Evolutionary conservation across 2,329 filamentous ascomycete species (phyloP).

Genomic region (Pestalotiopsis fici): DNA sequence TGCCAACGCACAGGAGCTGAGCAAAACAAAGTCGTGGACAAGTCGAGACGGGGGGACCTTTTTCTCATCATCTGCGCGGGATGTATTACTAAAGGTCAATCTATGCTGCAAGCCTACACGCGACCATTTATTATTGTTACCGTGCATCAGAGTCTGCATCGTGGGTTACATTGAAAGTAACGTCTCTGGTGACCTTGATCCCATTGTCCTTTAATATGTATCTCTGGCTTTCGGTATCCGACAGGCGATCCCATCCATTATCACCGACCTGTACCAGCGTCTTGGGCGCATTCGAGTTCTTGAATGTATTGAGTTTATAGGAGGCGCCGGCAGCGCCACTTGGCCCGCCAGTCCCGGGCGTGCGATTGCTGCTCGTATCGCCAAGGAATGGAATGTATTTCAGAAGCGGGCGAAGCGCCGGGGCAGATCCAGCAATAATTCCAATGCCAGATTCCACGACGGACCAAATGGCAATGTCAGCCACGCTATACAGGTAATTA

Average conservation of each 20-base stretch:
- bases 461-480: conserved; percentile 1
- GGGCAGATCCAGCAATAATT: not conserved
- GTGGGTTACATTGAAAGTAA: not conserved
- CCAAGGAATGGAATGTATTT: conserved; percentile 1
- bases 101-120: not conserved
- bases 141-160: not conserved
- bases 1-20: not conserved
- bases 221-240: not conserved
- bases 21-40: too few species aligned
- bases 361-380: not conserved
- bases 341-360: not conserved
- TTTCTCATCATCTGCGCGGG: too few species aligned
- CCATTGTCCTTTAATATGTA: not conserved
- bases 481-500: not conserved
- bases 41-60: too few species aligned
- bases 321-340: not conserved
- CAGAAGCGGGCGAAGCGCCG: not conserved
- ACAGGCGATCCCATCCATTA: not conserved
- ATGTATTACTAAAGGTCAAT: not conserved
- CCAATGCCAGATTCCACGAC: not conserved
- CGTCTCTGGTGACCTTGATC: not conserved
- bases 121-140: not conserved
- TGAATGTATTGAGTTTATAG: not conserved
- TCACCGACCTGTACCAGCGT: not conserved
- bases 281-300: not conserved